Conservation (phyloP, 2,329 filamentous ascomycete species). For the Hypomyces rosellus region DNA sequence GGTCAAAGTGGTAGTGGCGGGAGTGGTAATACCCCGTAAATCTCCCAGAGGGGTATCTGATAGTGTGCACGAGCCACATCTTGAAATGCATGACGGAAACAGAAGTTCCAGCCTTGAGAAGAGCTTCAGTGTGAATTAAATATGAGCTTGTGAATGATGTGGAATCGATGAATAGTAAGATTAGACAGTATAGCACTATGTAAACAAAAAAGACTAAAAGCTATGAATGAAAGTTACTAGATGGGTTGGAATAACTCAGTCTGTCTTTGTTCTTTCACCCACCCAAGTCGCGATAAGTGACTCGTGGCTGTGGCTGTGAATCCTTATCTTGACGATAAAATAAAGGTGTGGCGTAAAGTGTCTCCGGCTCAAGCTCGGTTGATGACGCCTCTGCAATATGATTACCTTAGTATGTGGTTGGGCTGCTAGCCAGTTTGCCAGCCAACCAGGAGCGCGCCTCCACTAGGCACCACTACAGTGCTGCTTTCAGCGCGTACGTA, state of each 20-base stretch:
- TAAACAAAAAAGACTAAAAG: background rate
- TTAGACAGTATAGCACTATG: background rate
- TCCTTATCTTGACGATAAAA: too few relatives aligned
- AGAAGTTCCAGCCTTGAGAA: too few relatives aligned
- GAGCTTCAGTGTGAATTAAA: too few relatives aligned
- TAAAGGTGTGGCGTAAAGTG: background rate
- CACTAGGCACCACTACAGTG: conserved; percentile 4
- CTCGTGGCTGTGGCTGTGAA: background rate
- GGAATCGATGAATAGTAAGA: background rate
- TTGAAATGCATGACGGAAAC: background rate
- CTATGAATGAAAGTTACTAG: background rate
- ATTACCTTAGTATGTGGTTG: background rate
- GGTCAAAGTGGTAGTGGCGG: background rate
- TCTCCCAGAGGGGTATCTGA: conserved; percentile 9
- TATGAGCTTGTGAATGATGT: background rate
- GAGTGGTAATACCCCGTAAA: background rate
- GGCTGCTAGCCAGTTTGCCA: background rate
- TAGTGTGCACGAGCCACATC: conserved; percentile 14
- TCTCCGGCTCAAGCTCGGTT: background rate
- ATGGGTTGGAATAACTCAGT: too few relatives aligned
- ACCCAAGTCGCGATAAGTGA: background rate
- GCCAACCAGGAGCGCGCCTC: conserved; percentile 13
- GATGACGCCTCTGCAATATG: too few relatives aligned
- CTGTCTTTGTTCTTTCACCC: background rate
- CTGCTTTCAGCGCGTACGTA: conserved; percentile 10